Conservation (phyloP, 768 basidiomycete genomes). For the Strobilomyces dryophilus region DNA sequence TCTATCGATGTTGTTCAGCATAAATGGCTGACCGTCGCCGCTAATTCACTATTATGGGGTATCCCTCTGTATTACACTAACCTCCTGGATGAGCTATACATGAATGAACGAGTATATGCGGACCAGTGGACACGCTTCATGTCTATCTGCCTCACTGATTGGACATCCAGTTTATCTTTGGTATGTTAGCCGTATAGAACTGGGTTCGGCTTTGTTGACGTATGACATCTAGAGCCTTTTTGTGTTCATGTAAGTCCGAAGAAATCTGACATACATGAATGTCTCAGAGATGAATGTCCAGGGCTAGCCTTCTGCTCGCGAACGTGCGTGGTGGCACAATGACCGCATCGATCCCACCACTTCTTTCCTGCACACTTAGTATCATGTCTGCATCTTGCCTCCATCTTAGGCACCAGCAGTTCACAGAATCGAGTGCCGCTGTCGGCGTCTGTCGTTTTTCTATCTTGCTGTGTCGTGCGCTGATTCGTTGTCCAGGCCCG, state of each 20-base stretch:
- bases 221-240: constrained; percentile 20
- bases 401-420: constrained; percentile 21
- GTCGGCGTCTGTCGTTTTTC: constrained; percentile 38
- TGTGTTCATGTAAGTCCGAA: constrained; percentile 23
- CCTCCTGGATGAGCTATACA: constrained; percentile 45
- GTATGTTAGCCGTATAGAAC: constrained; percentile 30
- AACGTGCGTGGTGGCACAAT: constrained; percentile 25
- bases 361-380: constrained; percentile 22
- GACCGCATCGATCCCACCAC: constrained; percentile 17
- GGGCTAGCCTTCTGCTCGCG: constrained; percentile 35
- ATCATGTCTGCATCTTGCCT: constrained; percentile 27
- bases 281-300: constrained; percentile 32
- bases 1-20: constrained; percentile 33
- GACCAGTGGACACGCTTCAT: constrained; percentile 54
- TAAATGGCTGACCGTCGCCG: constrained; percentile 31
- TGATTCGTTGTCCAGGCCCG: constrained; percentile 24
- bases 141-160: constrained; percentile 40
- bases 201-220: constrained; percentile 1
- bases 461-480: not conserved
- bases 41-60: constrained; percentile 42
- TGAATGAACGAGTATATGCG: constrained; percentile 53
- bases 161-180: constrained; percentile 40
- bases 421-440: constrained; percentile 30
- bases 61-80: constrained; percentile 41
- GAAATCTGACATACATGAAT: not conserved